phyloP scores from a whole-genome alignment of 2,329 filamentous ascomycete species.

The Sclerotinia borealis region DNA sequence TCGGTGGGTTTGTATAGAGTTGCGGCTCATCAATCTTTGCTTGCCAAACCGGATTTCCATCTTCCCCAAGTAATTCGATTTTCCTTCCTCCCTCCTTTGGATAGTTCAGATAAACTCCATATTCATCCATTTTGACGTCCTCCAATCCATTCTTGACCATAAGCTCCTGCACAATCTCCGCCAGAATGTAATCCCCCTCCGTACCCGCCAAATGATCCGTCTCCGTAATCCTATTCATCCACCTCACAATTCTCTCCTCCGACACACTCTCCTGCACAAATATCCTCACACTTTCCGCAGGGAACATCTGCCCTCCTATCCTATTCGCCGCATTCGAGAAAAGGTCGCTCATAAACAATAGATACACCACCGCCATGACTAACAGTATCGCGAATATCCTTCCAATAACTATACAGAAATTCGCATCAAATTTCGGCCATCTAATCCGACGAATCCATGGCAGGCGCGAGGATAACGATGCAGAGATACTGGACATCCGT shows the following conservation, averaged over 20 bases:
- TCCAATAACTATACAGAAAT: conserved; percentile 57
- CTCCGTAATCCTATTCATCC: conserved; percentile 68
- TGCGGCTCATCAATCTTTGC: conserved; percentile 78
- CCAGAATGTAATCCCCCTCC: conserved; percentile 81
- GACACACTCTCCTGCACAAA: conserved; percentile 72
- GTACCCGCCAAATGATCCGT: conserved; percentile 94
- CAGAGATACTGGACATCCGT: conserved; percentile 32
- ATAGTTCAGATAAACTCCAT: conserved; percentile 89
- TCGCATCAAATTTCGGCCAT: conserved; percentile 31
- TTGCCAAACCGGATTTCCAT: conserved; percentile 63
- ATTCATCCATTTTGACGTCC: conserved; percentile 68
- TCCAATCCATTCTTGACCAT: conserved; percentile 71
- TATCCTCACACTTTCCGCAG: conserved; percentile 72
- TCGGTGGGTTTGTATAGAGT: conserved; percentile 54
- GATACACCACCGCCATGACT: conserved; percentile 71
- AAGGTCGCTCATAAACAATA: conserved; percentile 79
- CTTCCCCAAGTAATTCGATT: conserved; percentile 70
- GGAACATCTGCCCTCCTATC: conserved; percentile 66
- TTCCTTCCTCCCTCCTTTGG: conserved; percentile 69
- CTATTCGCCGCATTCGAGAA: conserved; percentile 61
- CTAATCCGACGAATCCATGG: conserved; percentile 30
- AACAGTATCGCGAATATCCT: conserved; percentile 69
- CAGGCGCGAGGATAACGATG: conserved; percentile 28
- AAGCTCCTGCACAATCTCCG: conserved; percentile 73
- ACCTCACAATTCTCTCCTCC: conserved; percentile 61